Percentiles rank a stretch among this genome's conserved stretches.
Conservation (phyloP, 805 yeast genomes). For the Saccharomycopsis fermentans region DNA sequence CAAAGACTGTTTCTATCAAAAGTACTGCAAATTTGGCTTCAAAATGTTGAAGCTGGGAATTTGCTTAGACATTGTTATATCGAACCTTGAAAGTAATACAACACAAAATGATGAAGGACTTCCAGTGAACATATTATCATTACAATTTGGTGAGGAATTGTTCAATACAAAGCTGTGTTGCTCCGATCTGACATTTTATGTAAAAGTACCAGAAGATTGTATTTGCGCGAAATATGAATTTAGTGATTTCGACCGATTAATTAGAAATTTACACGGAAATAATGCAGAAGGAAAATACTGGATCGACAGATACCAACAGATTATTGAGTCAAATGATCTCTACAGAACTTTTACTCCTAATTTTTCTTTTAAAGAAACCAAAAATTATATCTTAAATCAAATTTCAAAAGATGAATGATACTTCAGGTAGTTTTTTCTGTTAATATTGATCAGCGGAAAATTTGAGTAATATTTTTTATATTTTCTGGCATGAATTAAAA, state of each 20-base stretch:
- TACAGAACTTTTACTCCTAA: background rate
- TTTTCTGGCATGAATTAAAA: no score
- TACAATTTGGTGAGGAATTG: background rate
- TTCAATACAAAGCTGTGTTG: background rate
- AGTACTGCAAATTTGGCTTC: slow-evolving; percentile 1
- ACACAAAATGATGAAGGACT: background rate
- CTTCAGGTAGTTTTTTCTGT: no score
- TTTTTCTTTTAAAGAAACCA: slow-evolving; percentile 1
- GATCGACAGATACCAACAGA: background rate
- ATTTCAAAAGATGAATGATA: background rate
- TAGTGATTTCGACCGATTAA: background rate
- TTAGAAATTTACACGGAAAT: background rate
- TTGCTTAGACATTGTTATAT: background rate
- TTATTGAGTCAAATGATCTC: background rate
- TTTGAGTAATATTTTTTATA: no score
- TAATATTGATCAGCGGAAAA: no score
- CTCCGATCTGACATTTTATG: background rate
- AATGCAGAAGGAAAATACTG: slow-evolving; percentile 1
- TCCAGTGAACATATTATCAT: background rate
- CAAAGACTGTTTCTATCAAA: background rate
- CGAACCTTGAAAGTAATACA: background rate
- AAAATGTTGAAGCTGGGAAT: background rate
- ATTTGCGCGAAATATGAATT: background rate
- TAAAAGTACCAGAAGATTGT: background rate
- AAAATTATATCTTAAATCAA: background rate